Evolutionary conservation across 1,284 basidiomycete genomes (phyloP).

Genomic region (Marasmius fiardii): DNA sequence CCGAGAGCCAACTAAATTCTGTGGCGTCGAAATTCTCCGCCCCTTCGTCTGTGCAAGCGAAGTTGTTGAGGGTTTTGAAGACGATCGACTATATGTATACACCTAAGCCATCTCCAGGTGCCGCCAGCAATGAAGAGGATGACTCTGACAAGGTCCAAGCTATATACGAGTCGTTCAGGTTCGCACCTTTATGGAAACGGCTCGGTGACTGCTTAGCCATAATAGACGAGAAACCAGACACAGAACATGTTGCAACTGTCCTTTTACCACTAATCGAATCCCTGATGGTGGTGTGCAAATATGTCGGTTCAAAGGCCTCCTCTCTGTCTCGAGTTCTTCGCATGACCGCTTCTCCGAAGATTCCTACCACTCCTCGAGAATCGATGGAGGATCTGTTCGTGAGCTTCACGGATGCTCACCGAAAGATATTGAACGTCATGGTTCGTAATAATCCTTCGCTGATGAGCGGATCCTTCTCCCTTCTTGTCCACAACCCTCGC

Average conservation of each 20-base stretch:
- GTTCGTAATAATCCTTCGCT: conserved; percentile 97
- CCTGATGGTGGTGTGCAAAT: conserved; percentile 98
- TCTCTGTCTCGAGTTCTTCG: conserved; percentile 46
- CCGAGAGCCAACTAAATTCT: conserved; percentile 55
- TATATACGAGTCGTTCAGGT: conserved; percentile 88
- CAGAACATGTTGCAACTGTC: conserved; percentile 87
- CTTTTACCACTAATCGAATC: conserved; percentile 91
- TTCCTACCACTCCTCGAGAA: conserved; percentile 62
- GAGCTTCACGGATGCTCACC: conserved; percentile 90
- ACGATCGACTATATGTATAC: conserved; percentile 96
- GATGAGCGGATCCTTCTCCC: conserved; percentile 97
- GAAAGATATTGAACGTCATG: conserved; percentile 95
- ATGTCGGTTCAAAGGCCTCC: conserved; percentile 64
- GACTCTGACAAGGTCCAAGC: conserved; percentile 79
- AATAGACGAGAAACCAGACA: conserved; percentile 77
- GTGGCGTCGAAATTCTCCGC: conserved; percentile 88
- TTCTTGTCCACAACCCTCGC: conserved; percentile 93
- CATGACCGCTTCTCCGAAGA: conserved; percentile 62
- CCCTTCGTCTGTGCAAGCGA: conserved; percentile 89
- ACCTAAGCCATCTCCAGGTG: conserved; percentile 48
- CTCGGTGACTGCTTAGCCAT: conserved; percentile 82
- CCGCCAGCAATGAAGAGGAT: conserved; percentile 37
- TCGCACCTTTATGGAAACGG: conserved; percentile 81
- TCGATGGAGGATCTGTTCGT: conserved; percentile 89
- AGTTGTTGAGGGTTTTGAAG: conserved; percentile 89